These are phyloP conservation scores for Ustulina deusta DNA, from an alignment of 2,329 filamentous ascomycete genomes.

Conservation along the genomic window DNA sequence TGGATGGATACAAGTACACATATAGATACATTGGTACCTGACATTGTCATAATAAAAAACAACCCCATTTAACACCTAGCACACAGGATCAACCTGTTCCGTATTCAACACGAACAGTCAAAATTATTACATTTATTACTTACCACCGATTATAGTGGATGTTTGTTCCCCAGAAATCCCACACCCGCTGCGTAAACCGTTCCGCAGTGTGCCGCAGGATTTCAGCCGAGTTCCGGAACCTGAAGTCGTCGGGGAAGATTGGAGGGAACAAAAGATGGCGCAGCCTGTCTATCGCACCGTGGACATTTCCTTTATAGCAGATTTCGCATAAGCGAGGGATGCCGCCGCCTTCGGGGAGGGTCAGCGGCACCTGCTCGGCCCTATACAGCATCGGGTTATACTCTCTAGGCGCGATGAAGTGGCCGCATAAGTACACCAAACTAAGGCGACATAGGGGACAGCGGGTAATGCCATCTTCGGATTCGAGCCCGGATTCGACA, in stretches of 20 bases:
- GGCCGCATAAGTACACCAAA: slow-evolving; percentile 35
- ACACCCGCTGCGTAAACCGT: background rate
- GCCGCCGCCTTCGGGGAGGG: slow-evolving; percentile 35
- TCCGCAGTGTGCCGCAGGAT: background rate
- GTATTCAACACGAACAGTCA: background rate
- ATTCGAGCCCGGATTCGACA: rapidly evolving
- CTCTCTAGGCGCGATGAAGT: slow-evolving; percentile 18
- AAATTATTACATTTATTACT: too few species aligned
- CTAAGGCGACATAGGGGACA: slow-evolving; percentile 42
- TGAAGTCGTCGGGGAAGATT: background rate
- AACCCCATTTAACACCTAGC: background rate
- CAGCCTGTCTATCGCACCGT: rapidly evolving
- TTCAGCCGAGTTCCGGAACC: background rate
- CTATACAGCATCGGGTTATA: slow-evolving; percentile 17
- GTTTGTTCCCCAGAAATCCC: background rate
- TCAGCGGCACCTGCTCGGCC: slow-evolving; percentile 30
- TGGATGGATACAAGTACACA: too few species aligned
- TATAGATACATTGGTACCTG: too few species aligned
- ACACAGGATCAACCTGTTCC: background rate
- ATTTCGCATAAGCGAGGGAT: slow-evolving; percentile 1
- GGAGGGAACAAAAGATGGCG: background rate
- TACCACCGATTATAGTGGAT: slow-evolving; percentile 24
- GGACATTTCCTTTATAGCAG: slow-evolving; percentile 4
- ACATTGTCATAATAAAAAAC: too few species aligned
- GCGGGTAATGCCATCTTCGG: background rate